These are phyloP conservation scores for Cavenderia fasciculata DNA, from an alignment of 78 protist genomes.

Conservation along the genomic window DNA sequence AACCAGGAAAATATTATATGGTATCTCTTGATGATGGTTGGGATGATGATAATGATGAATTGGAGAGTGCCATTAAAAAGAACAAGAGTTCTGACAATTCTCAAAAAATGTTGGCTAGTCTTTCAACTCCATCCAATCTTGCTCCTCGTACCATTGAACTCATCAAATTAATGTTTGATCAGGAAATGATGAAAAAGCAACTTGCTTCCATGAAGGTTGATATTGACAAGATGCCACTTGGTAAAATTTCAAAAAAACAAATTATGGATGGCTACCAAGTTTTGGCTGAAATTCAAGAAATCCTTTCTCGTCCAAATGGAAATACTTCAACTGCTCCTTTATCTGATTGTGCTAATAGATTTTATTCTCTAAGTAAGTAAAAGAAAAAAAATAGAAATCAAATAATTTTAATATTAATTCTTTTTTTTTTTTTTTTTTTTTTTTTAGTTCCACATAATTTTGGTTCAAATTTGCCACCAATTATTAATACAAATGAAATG, in stretches of 20 bases:
- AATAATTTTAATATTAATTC: neutral
- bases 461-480: constrained; percentile 23
- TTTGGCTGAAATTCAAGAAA: constrained; percentile 61
- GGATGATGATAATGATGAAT: constrained; percentile 68
- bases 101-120: neutral
- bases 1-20: constrained; percentile 67
- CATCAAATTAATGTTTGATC: constrained; percentile 82
- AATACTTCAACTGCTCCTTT: neutral
- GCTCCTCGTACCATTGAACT: constrained; percentile 44
- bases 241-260: constrained; percentile 87
- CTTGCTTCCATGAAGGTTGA: constrained; percentile 80
- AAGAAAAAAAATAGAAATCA: constrained; percentile 25
- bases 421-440: neutral
- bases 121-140: neutral
- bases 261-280: constrained; percentile 80
- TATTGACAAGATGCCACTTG: constrained; percentile 87
- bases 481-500: constrained; percentile 45
- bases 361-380: constrained; percentile 50
- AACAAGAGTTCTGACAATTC: neutral
- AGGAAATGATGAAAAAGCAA: constrained; percentile 79
- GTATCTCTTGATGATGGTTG: constrained; percentile 72
- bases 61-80: neutral
- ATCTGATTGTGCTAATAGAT: constrained; percentile 33
- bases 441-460: constrained; percentile 74
- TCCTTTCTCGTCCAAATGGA: constrained; percentile 1